phyloP scores from a whole-genome alignment of 768 basidiomycete species.

The Termitomyces titanicus region DNA sequence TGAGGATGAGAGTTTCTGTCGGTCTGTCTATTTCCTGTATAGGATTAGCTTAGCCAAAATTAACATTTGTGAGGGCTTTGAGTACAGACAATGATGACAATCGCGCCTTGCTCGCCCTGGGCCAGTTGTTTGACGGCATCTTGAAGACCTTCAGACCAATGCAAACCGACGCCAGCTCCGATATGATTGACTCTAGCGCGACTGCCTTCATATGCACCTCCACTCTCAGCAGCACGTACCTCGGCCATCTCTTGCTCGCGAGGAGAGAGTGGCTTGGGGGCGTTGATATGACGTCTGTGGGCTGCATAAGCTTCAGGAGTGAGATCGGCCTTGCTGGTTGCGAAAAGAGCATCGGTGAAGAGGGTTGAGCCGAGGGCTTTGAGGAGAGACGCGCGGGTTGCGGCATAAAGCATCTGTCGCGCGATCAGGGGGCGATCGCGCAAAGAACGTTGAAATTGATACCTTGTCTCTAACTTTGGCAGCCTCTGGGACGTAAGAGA shows the following conservation, averaged over 20 bases:
- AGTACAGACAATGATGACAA: slow-evolving; percentile 59
- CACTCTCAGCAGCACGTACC: slow-evolving; percentile 69
- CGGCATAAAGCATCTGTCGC: slow-evolving; percentile 83
- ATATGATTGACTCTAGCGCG: slow-evolving; percentile 52
- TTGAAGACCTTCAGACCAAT: slow-evolving; percentile 65
- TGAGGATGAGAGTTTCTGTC: slow-evolving; percentile 55
- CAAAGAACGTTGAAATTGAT: neutral
- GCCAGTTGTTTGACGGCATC: slow-evolving; percentile 61
- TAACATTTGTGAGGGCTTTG: neutral
- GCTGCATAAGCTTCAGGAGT: slow-evolving; percentile 68
- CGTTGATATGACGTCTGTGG: slow-evolving; percentile 66
- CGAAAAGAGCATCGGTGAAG: slow-evolving; percentile 76
- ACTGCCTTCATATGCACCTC: slow-evolving; percentile 54
- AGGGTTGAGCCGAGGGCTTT: slow-evolving; percentile 71
- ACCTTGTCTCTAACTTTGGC: slow-evolving; percentile 85
- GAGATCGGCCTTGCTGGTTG: slow-evolving; percentile 66
- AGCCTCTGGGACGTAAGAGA: slow-evolving; percentile 80
- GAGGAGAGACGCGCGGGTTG: slow-evolving; percentile 64
- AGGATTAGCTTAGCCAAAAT: neutral
- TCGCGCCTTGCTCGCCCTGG: slow-evolving; percentile 39
- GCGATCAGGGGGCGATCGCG: slow-evolving; percentile 1
- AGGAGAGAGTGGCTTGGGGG: slow-evolving; percentile 79
- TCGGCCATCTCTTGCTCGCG: slow-evolving; percentile 81
- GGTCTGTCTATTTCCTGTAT: slow-evolving; percentile 62
- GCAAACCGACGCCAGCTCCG: slow-evolving; percentile 57